A percentile compares a stretch with the other conserved stretches of the same genome.
phyloP scores from a whole-genome alignment of 176 grass and related monocot species.

The Pontederia crassipes region DNA sequence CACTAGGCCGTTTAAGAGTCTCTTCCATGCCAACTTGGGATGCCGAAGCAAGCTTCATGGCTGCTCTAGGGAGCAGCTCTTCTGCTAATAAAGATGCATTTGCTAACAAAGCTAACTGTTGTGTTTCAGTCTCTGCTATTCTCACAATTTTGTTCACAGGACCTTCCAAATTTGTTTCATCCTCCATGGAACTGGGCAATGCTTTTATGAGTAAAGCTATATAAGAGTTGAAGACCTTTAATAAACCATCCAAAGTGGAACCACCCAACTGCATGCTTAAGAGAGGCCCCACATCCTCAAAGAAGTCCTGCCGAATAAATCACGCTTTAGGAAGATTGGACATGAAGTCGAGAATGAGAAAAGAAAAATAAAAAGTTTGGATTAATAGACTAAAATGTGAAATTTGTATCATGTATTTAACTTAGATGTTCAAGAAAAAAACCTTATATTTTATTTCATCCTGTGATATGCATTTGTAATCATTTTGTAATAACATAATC shows the following conservation, averaged over 20 bases:
- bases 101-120: slow-evolving; percentile 77
- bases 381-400: too few relatives aligned
- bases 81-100: slow-evolving; percentile 91
- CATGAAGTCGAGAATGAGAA: not conserved
- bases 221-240: slow-evolving; percentile 78
- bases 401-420: too few relatives aligned
- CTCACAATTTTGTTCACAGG: slow-evolving; percentile 83
- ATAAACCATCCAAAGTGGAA: slow-evolving; percentile 74
- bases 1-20: slow-evolving; percentile 43
- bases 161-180: slow-evolving; percentile 72
- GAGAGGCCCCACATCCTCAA: slow-evolving; percentile 81
- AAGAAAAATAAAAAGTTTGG: too few relatives aligned
- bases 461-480: too few relatives aligned
- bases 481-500: too few relatives aligned
- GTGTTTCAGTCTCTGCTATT: slow-evolving; percentile 74
- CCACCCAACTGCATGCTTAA: slow-evolving; percentile 85
- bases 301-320: slow-evolving; percentile 63
- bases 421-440: too few relatives aligned
- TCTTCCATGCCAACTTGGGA: slow-evolving; percentile 56
- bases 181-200: slow-evolving; percentile 75
- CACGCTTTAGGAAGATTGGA: not conserved
- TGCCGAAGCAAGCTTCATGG: slow-evolving; percentile 56
- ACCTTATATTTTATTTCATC: too few relatives aligned
- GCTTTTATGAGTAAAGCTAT: slow-evolving; percentile 72
- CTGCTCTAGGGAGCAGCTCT: slow-evolving; percentile 81